Base-by-base conservation (phyloP, 805 yeast species). In the Wickerhamomyces sydowiorum region DNA sequence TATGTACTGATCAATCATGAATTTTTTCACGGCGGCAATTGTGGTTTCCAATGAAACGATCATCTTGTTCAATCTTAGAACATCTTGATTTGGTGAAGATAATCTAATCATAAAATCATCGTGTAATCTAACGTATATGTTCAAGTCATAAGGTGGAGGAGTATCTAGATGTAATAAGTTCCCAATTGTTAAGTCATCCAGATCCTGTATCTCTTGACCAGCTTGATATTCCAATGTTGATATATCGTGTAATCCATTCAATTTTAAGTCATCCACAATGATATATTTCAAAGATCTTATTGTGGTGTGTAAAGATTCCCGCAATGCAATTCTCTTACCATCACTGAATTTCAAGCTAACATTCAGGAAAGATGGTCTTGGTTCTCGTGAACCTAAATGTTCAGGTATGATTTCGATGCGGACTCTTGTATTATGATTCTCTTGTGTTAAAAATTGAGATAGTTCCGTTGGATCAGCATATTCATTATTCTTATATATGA, bases 81-180 rank as follows among this genome's bases (percentile, higher is more conserved):
- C 24, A 2, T 34, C 21, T 19, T 50, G 52, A 9, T 20, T 33
- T 2, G 61, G 59, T 1, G 55, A 50, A 2, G 56, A 47, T 28
- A 57, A 61, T 27, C 49, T 54, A 13, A 61, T 48, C 31, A 47
- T 47, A 41, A 60, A 55, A 38, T 57, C 60, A 15, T 47, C 40
- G 1, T 32, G 31, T 10, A 47, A 33, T 6, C 44, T 51, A 1
- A 61, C 51, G 13, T 60, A 57, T 40, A 66, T 52, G 35, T 51
- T 53, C 20, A 59, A 37, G 3, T 45, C 47, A 10, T 56, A 56
- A 5, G 50, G 44, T 3, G 72, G 72, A 0, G 62, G 56, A 22
- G 60, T 57, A 48, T 66, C 70, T n/a, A 64, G 43, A 1, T 59
- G 51, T n/a, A 67, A 34, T 1, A 61, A 32, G 9, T 64, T 57